These are phyloP conservation scores for Heliamphora exappendiculata DNA, from an alignment of 148 eudicot genomes.

Conservation along the genomic window DNA sequence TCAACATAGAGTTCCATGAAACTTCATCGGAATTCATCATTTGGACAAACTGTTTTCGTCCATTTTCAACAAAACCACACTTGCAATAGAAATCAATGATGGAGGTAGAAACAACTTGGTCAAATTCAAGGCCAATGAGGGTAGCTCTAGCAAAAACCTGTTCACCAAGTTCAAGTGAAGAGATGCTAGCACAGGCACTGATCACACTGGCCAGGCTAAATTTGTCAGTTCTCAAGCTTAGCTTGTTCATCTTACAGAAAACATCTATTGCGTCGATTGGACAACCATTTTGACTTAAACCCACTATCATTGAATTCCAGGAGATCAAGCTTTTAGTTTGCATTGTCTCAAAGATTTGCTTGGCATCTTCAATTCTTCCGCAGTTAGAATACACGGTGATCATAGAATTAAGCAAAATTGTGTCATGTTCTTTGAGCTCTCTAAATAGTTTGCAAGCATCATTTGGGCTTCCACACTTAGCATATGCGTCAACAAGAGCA, in stretches of 20 bases:
- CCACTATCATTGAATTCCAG: conserved; percentile 85
- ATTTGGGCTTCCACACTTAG: conserved; percentile 51
- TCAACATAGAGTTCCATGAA: conserved; percentile 83
- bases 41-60: conserved; percentile 50
- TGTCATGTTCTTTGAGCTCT: conserved; percentile 62
- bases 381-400: conserved; percentile 60
- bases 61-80: conserved; percentile 63
- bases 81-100: conserved; percentile 81
- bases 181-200: conserved; percentile 70
- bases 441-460: conserved; percentile 59
- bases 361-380: conserved; percentile 75
- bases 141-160: conserved; percentile 65
- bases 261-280: conserved; percentile 50
- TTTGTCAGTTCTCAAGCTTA: conserved; percentile 44
- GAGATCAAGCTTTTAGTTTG: conserved; percentile 61
- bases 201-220: conserved; percentile 72
- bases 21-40: conserved; percentile 48
- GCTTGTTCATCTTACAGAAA: conserved; percentile 55
- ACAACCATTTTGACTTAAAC: conserved; percentile 71
- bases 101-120: conserved; percentile 60
- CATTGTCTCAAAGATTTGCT: conserved; percentile 50
- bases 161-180: conserved; percentile 64
- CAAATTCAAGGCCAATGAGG: conserved; percentile 51
- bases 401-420: conserved; percentile 79
- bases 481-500: conserved; percentile 62